Evolutionary conservation across 768 basidiomycete genomes (phyloP), one percentile per base, ranked within the genome.

Genomic region (Gloeopeniophorella convolvens): DNA sequence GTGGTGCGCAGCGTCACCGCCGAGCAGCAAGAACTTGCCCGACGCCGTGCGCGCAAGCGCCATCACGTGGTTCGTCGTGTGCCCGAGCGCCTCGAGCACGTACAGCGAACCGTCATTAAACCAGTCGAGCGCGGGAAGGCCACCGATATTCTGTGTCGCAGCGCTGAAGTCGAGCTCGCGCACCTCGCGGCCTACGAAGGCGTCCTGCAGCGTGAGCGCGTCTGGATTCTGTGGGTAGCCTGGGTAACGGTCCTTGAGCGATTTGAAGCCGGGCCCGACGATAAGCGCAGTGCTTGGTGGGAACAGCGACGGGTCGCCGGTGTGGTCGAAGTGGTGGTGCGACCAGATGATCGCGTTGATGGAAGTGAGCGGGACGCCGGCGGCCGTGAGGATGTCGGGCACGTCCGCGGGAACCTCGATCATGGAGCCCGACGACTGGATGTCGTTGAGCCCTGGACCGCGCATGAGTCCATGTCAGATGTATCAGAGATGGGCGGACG

Each of bases 281-380:
- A 40, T 21, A n/a, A 39, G 20, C 39, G 46, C 21, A 9, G 23
- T 39, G 15, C 16, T 39, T 20, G 34, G 15, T 35, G 20, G 45
- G n/a, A 28, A 37, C 3, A 28, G 26, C 18, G 35, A 37, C n/a
- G 34, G 35, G 27, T 32, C 26, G 3, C 45, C 45, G 35, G 13
- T 30, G 23, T 37, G 36, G 16, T 39, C 45, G 1, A 21, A 18
- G 21, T 31, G 31, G 34, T 37, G 45, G 20, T 35, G 47, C 21
- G 40, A 48, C 36, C 47, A 40, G 15, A 39, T 42, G 37, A 42
- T 48, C 24, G 15, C 42, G 42, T n/a, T n/a, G n/a, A n/a, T n/a
- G n/a, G n/a, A n/a, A n/a, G n/a, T n/a, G n/a, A n/a, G n/a, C n/a
- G n/a, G n/a, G n/a, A n/a, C n/a, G n/a, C n/a, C n/a, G n/a, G n/a